phyloP scores from a whole-genome alignment of 1,284 basidiomycete genomes.

The Pisolithus thermaeus region DNA sequence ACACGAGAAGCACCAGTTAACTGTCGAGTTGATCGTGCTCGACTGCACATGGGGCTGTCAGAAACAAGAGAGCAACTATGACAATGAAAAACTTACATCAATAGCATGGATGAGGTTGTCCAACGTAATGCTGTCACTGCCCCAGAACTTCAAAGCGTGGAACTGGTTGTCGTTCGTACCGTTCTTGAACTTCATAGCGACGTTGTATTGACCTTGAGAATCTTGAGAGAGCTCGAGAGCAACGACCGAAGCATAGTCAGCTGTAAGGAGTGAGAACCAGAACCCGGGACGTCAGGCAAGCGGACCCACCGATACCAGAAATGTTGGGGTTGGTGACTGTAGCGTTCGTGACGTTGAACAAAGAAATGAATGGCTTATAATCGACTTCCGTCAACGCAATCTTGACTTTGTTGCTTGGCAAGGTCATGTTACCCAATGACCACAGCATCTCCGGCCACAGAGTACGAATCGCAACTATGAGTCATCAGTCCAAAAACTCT shows the following conservation, averaged over 20 bases:
- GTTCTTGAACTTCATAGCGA: slow-evolving; percentile 46
- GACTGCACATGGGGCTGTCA: slow-evolving; percentile 9
- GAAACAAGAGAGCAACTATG: slow-evolving; percentile 3
- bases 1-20: slow-evolving; percentile 30
- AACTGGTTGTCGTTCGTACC: slow-evolving; percentile 32
- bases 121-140: slow-evolving; percentile 28
- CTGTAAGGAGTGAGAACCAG: slow-evolving; percentile 21
- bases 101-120: slow-evolving; percentile 30
- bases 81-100: slow-evolving; percentile 17
- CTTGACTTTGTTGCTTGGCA: slow-evolving; percentile 36
- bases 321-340: slow-evolving; percentile 29
- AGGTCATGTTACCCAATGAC: slow-evolving; percentile 36
- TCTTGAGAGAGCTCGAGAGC: slow-evolving; percentile 38
- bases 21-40: slow-evolving; percentile 24
- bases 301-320: slow-evolving; percentile 29
- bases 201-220: slow-evolving; percentile 14
- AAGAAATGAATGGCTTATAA: slow-evolving; percentile 50
- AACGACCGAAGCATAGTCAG: slow-evolving; percentile 44
- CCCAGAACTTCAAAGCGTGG: slow-evolving; percentile 24
- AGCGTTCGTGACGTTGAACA: slow-evolving; percentile 43
- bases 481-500: background rate
- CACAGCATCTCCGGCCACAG: slow-evolving; percentile 42
- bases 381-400: slow-evolving; percentile 37
- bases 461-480: slow-evolving; percentile 32
- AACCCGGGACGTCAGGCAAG: background rate